Evolutionary conservation across 78 protist species (phyloP).

Genomic region (Chrysochromulina parva): DNA sequence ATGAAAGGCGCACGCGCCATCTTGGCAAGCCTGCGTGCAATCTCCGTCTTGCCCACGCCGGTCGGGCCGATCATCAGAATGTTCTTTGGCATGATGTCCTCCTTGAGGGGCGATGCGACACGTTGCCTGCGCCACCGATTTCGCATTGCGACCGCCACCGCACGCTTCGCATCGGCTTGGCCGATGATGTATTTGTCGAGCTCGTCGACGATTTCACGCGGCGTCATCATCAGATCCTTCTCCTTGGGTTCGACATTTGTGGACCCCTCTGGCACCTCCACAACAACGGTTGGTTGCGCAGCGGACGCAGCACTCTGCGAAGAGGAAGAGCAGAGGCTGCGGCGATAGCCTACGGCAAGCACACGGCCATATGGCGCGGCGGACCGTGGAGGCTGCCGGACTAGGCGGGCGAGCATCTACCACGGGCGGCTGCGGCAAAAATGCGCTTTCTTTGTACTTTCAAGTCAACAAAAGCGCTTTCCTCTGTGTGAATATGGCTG

Average conservation of each 20-base stretch:
- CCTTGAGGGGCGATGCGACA: constrained; percentile 49
- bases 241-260: background rate
- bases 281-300: no score
- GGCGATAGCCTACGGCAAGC: no score
- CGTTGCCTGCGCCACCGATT: constrained; percentile 50
- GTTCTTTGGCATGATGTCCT: constrained; percentile 86
- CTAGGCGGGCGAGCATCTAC: no score
- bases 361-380: no score
- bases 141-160: constrained; percentile 77
- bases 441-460: no score
- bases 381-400: no score
- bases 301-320: no score
- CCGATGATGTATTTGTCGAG: constrained; percentile 71
- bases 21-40: constrained; percentile 90
- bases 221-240: background rate
- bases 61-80: constrained; percentile 91
- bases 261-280: no score
- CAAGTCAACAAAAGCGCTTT: no score
- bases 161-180: constrained; percentile 76
- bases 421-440: no score
- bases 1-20: constrained; percentile 86
- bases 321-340: no score
- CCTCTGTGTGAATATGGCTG: no score
- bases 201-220: constrained; percentile 53
- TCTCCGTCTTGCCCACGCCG: constrained; percentile 90